Evolutionary conservation across 2,329 filamentous ascomycete genomes (phyloP).

Genomic region (Alternaria arborescens): DNA sequence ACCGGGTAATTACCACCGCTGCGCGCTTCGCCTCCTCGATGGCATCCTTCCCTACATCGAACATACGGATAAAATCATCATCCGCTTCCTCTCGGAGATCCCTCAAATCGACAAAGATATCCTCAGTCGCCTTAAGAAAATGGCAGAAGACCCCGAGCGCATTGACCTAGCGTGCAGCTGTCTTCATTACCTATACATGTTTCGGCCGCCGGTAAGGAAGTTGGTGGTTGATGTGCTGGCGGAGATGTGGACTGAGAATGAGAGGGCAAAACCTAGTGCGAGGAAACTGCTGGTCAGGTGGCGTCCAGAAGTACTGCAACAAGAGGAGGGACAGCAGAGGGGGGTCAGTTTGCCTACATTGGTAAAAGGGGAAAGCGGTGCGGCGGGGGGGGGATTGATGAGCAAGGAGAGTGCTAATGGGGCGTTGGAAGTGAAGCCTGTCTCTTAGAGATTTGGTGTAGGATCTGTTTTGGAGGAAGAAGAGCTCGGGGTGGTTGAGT

Average conservation of each 20-base stretch:
- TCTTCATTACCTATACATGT: constrained; percentile 59
- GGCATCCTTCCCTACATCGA: constrained; percentile 92
- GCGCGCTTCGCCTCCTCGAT: constrained; percentile 82
- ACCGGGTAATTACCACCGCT: constrained; percentile 75
- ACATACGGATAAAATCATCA: constrained; percentile 85
- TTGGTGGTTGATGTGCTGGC: constrained; percentile 66
- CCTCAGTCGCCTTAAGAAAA: constrained; percentile 72
- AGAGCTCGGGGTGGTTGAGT: too few species aligned
- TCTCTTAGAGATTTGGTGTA: constrained; percentile 15
- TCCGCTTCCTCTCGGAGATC: constrained; percentile 90
- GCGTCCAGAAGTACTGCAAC: constrained; percentile 59
- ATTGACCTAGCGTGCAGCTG: constrained; percentile 67
- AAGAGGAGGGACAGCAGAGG: constrained; percentile 21
- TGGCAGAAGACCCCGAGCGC: constrained; percentile 70
- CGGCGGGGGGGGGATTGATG: constrained; percentile 16
- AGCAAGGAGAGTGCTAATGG: constrained; percentile 39
- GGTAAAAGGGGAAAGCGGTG: constrained; percentile 30
- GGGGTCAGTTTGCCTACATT: constrained; percentile 21
- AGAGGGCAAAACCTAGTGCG: constrained; percentile 57
- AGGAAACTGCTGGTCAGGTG: constrained; percentile 65
- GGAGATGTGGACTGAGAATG: constrained; percentile 63
- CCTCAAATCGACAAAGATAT: constrained; percentile 78
- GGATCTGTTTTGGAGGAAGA: too few species aligned
- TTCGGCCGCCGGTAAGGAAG: constrained; percentile 67
- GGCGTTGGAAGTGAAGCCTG: constrained; percentile 40